phyloP scores from a whole-genome alignment of 805 yeast species.

The Candida krabiensis region DNA sequence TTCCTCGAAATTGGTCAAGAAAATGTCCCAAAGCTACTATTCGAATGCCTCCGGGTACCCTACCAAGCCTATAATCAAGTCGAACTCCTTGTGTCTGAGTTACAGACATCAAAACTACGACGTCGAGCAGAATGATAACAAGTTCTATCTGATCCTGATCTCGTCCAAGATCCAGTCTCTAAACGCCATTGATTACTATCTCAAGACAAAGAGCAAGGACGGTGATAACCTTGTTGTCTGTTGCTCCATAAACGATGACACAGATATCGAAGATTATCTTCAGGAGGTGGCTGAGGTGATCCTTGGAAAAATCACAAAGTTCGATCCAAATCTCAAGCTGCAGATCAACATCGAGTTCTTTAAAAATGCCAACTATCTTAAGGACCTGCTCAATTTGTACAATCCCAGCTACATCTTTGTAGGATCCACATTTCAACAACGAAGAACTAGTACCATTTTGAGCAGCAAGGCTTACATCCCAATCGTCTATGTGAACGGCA shows the following conservation, averaged over 20 bases:
- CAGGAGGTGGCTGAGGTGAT: conserved; percentile 43
- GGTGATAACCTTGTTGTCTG: conserved; percentile 65
- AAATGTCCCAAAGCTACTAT: conserved; percentile 15
- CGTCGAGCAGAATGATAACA: conserved; percentile 18
- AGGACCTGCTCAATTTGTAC: conserved; percentile 56
- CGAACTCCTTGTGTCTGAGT: conserved; percentile 39
- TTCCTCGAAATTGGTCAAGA: conserved; percentile 18
- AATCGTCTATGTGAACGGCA: conserved; percentile 24
- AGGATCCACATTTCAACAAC: conserved; percentile 28
- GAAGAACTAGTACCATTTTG: conserved; percentile 29
- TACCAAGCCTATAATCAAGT: conserved; percentile 32
- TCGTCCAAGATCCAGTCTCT: conserved; percentile 70
- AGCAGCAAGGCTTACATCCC: conserved; percentile 27
- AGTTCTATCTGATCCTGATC: conserved; percentile 48
- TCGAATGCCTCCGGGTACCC: conserved; percentile 32
- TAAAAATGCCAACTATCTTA: conserved; percentile 46
- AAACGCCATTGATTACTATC: conserved; percentile 69
- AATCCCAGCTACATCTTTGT: conserved; percentile 57
- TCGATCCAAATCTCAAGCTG: conserved; percentile 40
- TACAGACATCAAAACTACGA: conserved; percentile 41
- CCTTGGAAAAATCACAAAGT: conserved; percentile 22
- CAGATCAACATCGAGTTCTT: conserved; percentile 60
- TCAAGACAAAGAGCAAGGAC: conserved; percentile 48
- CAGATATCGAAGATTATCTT: conserved; percentile 22
- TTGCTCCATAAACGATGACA: conserved; percentile 28